A percentile compares a stretch with the other conserved stretches of the same genome.
phyloP scores from a whole-genome alignment of 768 basidiomycete genomes.

The Panaeolus papilionaceus region DNA sequence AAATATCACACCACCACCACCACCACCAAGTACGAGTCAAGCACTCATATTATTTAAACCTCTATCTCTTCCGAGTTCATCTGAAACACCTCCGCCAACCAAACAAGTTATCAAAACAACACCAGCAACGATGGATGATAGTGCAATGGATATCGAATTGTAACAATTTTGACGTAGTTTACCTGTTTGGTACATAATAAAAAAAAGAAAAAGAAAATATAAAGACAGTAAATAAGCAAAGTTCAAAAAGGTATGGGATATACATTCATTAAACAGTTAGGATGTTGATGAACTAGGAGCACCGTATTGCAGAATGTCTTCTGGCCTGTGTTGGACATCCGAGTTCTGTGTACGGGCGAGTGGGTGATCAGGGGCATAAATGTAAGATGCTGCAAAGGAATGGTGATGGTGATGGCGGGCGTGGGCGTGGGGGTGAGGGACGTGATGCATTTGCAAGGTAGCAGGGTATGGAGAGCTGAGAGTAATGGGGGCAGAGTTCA shows the following conservation, averaged over 20 bases:
- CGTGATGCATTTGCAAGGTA: conserved; percentile 74
- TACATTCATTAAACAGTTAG: conserved; percentile 20
- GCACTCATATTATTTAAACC: conserved; percentile 65
- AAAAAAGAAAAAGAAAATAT: conserved; percentile 30
- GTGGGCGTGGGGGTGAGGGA: conserved; percentile 81
- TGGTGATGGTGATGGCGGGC: conserved; percentile 78
- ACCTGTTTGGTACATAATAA: conserved; percentile 19
- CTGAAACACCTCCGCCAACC: conserved; percentile 1
- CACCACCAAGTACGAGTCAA: conserved; percentile 38
- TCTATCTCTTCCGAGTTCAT: conserved; percentile 28
- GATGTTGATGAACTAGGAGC: conserved; percentile 39
- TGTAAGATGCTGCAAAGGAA: conserved; percentile 42
- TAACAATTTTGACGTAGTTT: conserved; percentile 20
- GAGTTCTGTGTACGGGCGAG: conserved; percentile 31
- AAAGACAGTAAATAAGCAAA: conserved; percentile 21
- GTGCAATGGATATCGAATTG: conserved; percentile 63
- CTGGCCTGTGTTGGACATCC: conserved; percentile 49
- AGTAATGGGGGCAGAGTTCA: conserved; percentile 47
- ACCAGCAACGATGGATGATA: conserved; percentile 33
- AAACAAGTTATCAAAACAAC: conserved; percentile 17
- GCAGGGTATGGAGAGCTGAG: conserved; percentile 65
- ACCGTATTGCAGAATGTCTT: conserved; percentile 57
- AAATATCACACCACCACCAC: conserved; percentile 18
- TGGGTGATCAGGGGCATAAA: conserved; percentile 43
- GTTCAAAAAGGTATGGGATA: neutral